These are phyloP conservation scores for Polytolypa hystricis DNA, from an alignment of 2,329 filamentous ascomycete species.

Conservation along the genomic window DNA sequence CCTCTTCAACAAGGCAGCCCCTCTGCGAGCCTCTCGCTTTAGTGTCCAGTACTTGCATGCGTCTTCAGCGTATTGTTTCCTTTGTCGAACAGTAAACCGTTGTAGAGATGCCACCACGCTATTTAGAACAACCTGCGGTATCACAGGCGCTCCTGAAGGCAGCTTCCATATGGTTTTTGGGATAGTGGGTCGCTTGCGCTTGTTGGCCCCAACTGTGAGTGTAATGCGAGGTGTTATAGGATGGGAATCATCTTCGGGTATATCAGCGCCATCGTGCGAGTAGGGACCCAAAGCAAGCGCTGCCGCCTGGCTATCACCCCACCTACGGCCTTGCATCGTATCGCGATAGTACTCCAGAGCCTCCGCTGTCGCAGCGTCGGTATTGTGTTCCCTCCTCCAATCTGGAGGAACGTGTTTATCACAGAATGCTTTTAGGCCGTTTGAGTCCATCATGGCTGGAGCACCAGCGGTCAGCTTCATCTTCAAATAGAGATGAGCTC, in stretches of 20 bases:
- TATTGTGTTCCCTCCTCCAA: conserved; percentile 76
- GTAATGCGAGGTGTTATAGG: conserved; percentile 39
- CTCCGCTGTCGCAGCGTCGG: conserved; percentile 65
- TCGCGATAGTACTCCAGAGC: conserved; percentile 83
- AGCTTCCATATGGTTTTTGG: conserved; percentile 75
- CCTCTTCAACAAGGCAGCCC: conserved; percentile 82
- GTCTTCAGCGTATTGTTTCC: conserved; percentile 86
- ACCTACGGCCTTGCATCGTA: conserved; percentile 78
- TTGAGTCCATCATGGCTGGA: conserved; percentile 65
- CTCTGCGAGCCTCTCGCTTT: conserved; percentile 84
- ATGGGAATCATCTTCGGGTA: conserved; percentile 33
- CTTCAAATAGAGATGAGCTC: conserved; percentile 77
- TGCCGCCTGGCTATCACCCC: conserved; percentile 81
- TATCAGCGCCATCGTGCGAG: conserved; percentile 43
- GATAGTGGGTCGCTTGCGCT: conserved; percentile 42
- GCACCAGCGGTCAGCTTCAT: conserved; percentile 90
- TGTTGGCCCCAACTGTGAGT: conserved; percentile 45
- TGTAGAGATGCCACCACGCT: conserved; percentile 73
- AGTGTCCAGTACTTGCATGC: conserved; percentile 96
- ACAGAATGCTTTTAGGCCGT: conserved; percentile 85
- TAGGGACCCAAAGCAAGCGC: conserved; percentile 73
- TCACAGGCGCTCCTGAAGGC: conserved; percentile 86
- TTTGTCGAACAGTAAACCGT: conserved; percentile 72
- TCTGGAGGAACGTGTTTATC: conserved; percentile 88
- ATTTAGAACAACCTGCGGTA: conserved; percentile 78